phyloP scores from a whole-genome alignment of 345 rosid species.

The Pseudoturritis turrita region DNA sequence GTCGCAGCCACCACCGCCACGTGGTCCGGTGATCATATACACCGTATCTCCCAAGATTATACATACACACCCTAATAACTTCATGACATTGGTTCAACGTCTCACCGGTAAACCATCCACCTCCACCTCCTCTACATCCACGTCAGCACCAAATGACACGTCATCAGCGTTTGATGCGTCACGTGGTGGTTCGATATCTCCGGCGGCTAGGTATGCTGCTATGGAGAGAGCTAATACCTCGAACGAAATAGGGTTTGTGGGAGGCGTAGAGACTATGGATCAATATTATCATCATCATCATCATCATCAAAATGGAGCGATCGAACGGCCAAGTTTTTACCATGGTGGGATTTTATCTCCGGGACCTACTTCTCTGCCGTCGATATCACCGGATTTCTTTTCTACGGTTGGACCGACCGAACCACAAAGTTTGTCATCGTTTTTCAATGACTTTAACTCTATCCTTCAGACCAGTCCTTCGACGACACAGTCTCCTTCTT shows the following conservation, averaged over 20 bases:
- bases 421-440: constrained; percentile 16
- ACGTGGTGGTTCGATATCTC: constrained; percentile 42
- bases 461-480: constrained; percentile 61
- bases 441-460: constrained; percentile 48
- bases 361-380: constrained; percentile 59
- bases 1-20: constrained; percentile 29
- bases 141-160: constrained; percentile 9
- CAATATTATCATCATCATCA: constrained; percentile 14
- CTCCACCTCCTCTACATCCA: constrained; percentile 16
- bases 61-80: constrained; percentile 74
- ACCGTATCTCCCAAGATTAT: constrained; percentile 81
- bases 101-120: constrained; percentile 68
- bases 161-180: constrained; percentile 29
- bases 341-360: constrained; percentile 72
- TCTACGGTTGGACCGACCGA: constrained; percentile 36
- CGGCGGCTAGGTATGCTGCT: constrained; percentile 70
- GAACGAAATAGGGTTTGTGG: constrained; percentile 32
- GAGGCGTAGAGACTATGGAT: constrained; percentile 21
- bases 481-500: constrained; percentile 33
- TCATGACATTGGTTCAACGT: constrained; percentile 88
- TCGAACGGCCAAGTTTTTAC: constrained; percentile 38
- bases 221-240: constrained; percentile 47
- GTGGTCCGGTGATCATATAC: constrained; percentile 78
- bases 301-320: constrained; percentile 23
- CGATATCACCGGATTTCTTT: constrained; percentile 60